These are phyloP conservation scores for Candida peoriensis DNA, from an alignment of 805 yeast genomes.

Conservation along the genomic window DNA sequence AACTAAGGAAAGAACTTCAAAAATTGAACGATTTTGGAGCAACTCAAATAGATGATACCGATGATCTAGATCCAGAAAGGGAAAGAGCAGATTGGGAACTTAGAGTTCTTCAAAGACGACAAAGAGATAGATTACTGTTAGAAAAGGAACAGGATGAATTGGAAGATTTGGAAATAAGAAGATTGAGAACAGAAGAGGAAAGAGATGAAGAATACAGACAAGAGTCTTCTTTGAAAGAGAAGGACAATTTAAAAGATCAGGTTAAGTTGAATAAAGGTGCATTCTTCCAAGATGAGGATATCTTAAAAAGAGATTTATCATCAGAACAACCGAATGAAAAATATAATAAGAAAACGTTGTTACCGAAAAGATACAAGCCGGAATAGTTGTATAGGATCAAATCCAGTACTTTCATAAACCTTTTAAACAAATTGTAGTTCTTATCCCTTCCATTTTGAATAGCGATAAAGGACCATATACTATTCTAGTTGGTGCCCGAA, in stretches of 20 bases:
- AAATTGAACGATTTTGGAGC: conserved; percentile 23
- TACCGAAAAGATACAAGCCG: conserved; percentile 14
- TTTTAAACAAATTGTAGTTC: too few relatives aligned
- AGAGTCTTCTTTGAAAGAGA: conserved; percentile 3
- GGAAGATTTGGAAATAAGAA: conserved; percentile 21
- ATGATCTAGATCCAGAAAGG: conserved; percentile 49
- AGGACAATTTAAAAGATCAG: neutral
- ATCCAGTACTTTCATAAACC: too few relatives aligned
- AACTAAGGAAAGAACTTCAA: conserved; percentile 15
- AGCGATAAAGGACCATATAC: too few relatives aligned
- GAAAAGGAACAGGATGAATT: conserved; percentile 22
- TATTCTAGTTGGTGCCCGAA: too few relatives aligned
- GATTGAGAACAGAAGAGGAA: conserved; percentile 21
- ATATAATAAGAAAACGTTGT: conserved; percentile 12
- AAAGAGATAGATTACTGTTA: conserved; percentile 17
- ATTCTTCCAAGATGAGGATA: conserved; percentile 16
- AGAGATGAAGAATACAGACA: conserved; percentile 15
- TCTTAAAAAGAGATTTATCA: conserved; percentile 8
- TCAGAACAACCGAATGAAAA: too few relatives aligned
- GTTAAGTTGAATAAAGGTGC: conserved; percentile 13
- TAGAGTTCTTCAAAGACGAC: conserved; percentile 45
- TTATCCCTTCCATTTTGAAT: too few relatives aligned
- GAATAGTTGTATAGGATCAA: too few relatives aligned
- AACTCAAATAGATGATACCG: conserved; percentile 50
- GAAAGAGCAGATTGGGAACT: conserved; percentile 53